Percentiles rank a stretch among this genome's conserved stretches.
Evolutionary conservation across 148 eudicot genomes (phyloP).

Genomic region (Cornus florida): DNA sequence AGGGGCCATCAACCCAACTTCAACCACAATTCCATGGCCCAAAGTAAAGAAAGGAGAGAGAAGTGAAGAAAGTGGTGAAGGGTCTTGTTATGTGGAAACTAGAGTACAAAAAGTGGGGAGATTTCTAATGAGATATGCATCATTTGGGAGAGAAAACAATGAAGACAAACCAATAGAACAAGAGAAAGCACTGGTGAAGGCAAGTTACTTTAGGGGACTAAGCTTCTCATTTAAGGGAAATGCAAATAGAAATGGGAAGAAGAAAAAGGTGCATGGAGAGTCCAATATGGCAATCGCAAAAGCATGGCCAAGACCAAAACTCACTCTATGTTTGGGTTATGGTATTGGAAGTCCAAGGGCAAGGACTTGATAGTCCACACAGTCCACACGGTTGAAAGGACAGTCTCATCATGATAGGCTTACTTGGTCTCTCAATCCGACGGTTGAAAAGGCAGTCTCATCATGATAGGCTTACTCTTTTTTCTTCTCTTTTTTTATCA

Average conservation of each 20-base stretch:
- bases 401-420: too few species aligned
- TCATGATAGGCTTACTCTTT: too few species aligned
- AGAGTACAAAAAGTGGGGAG: conserved; percentile 47
- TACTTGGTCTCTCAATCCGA: too few species aligned
- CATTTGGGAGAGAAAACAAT: conserved; percentile 38
- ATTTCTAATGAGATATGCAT: conserved; percentile 42
- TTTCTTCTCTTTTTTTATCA: too few species aligned
- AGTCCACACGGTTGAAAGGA: too few species aligned
- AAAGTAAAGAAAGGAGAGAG: neutral
- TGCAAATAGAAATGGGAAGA: neutral
- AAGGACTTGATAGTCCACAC: neutral
- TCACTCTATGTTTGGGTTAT: conserved; percentile 37
- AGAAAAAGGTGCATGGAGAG: conserved; percentile 26
- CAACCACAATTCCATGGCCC: too few species aligned
- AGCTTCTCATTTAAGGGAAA: conserved; percentile 29
- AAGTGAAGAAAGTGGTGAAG: conserved; percentile 2
- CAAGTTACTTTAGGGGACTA: conserved; percentile 29
- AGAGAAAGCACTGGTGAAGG: conserved; percentile 30
- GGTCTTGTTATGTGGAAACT: conserved; percentile 14
- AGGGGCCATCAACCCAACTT: conserved; percentile 8
- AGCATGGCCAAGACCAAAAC: conserved; percentile 34
- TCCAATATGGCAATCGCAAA: conserved; percentile 31
- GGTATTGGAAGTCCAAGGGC: conserved; percentile 24
- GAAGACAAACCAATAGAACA: conserved; percentile 31
- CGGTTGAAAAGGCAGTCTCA: too few species aligned